Evolutionary conservation across 2,329 filamentous ascomycete species (phyloP), one percentile per base, ranked within the genome.

Genomic region (Pestalotiopsis fici): DNA sequence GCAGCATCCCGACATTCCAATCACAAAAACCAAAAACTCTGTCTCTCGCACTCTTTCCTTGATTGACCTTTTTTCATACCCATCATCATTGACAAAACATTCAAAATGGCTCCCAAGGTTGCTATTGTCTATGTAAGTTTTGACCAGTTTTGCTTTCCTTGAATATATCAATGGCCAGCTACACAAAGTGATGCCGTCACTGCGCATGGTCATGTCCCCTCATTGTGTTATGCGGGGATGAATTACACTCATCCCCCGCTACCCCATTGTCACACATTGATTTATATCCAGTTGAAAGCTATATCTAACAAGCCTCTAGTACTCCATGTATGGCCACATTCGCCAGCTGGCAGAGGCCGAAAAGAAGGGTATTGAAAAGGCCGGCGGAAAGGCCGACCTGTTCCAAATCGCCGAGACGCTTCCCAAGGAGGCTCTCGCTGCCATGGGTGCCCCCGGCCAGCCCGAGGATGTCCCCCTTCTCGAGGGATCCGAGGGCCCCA

Each of bases 251-350:
- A 9, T 2, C 43, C n/a, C n/a, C n/a, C 0, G 15, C 7, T 21
- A 9, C 4, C n/a, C 6, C n/a, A 50, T 50, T n/a, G 12, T n/a
- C 43, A n/a, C 43, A 9, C 43, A 50, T 23, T 18, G 3, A 2
- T 50, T 50, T 18, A 50, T n/a, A 9, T 21, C 4, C 15, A n/a
- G n/a, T 11, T 23, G 6, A 7, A 3, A 50, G 43, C 6, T n/a
- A 21, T 2, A 3, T 18, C n/a, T 50, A 0, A 50, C 18, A 4
- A 50, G 3, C 15, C 63, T n/a, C 69, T 60, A 96, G 93, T 97
- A 97, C 85, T 97, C 94, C 73, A 93, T 94, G 88, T 97, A 96
- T 83, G 95, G 96, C 83, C 95, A 98, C 84, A 91, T 98, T 82
- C 84, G 87, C 82, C 83, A 90, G 78, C 81, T 98, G 75, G 96